Evolutionary conservation across 1,139 yeast species (phyloP).

Genomic region (Meyerozyma sp.): DNA sequence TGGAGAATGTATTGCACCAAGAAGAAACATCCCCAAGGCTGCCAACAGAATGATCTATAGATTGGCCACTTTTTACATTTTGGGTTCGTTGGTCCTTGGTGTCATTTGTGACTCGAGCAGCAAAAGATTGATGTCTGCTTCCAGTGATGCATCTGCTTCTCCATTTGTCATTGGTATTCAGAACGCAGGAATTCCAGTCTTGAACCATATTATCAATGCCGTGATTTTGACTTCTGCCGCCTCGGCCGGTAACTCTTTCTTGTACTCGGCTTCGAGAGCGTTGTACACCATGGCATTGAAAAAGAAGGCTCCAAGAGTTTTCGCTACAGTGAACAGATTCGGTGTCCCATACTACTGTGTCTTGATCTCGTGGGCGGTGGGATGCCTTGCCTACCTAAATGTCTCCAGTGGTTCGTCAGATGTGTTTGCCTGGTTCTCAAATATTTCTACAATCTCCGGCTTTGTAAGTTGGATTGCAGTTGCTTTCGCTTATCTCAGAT

Average conservation of each 20-base stretch:
- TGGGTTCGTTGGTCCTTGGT: conserved; percentile 16
- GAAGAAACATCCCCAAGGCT: conserved; percentile 43
- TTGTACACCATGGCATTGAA: conserved; percentile 58
- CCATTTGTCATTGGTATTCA: conserved; percentile 43
- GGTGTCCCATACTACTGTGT: conserved; percentile 59
- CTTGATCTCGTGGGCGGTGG: conserved; percentile 36
- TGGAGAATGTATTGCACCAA: conserved; percentile 35
- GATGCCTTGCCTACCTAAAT: conserved; percentile 59
- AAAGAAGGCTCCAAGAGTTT: conserved; percentile 57
- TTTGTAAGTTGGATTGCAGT: conserved; percentile 57
- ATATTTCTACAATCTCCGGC: conserved; percentile 68
- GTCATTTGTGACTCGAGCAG: conserved; percentile 1
- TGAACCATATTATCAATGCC: conserved; percentile 66
- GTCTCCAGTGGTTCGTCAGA: conserved; percentile 47
- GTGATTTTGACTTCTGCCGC: conserved; percentile 63
- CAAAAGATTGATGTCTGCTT: conserved; percentile 17
- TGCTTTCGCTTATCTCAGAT: conserved; percentile 42
- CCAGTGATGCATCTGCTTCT: conserved; percentile 42
- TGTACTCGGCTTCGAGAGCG: conserved; percentile 67
- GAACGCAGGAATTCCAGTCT: conserved; percentile 55
- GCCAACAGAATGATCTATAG: conserved; percentile 43
- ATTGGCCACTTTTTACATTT: conserved; percentile 42
- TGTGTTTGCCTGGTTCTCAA: conserved; percentile 64
- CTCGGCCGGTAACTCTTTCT: conserved; percentile 69
- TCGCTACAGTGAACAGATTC: conserved; percentile 49